Conservation (phyloP, 202 grass and related monocot species). For the Brachypodium distachyon region DNA sequence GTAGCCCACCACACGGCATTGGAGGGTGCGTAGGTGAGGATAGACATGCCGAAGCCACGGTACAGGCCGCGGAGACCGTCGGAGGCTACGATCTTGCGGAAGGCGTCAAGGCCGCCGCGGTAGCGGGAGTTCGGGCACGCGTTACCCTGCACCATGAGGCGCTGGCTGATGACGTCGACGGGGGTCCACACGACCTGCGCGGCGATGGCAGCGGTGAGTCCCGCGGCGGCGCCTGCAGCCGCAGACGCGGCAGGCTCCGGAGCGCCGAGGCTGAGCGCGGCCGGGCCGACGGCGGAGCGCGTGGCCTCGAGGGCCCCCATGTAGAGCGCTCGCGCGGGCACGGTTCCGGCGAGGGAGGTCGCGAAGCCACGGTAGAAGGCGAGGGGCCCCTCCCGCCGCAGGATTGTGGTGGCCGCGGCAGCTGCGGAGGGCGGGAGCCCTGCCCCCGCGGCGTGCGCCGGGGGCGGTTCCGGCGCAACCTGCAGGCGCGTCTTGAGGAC, state of each 20-base stretch:
- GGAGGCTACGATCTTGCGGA: constrained; percentile 55
- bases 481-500: constrained; percentile 96
- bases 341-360: constrained; percentile 78
- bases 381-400: constrained; percentile 55
- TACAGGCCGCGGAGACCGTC: constrained; percentile 83
- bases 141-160: constrained; percentile 85
- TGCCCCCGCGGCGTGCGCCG: constrained; percentile 1
- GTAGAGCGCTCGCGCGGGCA: constrained; percentile 88
- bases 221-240: constrained; percentile 43
- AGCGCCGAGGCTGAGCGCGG: constrained; percentile 40
- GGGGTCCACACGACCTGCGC: constrained; percentile 95
- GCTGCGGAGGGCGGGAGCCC: constrained; percentile 39
- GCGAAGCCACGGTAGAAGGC: constrained; percentile 91
- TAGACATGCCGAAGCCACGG: constrained; percentile 86
- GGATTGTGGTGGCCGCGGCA: constrained; percentile 42
- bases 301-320: constrained; percentile 88
- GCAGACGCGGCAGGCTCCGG: constrained; percentile 56
- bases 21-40: constrained; percentile 83
- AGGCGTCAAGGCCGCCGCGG: constrained; percentile 73
- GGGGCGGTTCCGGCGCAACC: constrained; percentile 27
- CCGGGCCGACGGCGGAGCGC: constrained; percentile 48
- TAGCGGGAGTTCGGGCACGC: constrained; percentile 38
- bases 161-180: constrained; percentile 83
- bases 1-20: constrained; percentile 96
- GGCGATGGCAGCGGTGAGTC: constrained; percentile 59